These are phyloP conservation scores for Coccomyxa sp. DNA, from an alignment of 139 green algal species.

Conservation along the genomic window DNA sequence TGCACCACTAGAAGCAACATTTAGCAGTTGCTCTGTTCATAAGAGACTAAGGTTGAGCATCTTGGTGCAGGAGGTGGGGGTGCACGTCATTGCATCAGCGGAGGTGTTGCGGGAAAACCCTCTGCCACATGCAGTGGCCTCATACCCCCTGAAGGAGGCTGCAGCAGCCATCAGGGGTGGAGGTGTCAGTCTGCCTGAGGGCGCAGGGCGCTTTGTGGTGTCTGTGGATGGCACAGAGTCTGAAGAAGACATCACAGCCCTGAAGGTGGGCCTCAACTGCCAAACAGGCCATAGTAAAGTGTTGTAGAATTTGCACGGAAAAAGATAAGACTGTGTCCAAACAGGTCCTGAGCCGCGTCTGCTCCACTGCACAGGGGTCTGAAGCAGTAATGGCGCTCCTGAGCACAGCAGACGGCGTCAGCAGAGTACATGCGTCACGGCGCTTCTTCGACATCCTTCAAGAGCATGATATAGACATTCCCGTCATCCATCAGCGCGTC, in stretches of 20 bases:
- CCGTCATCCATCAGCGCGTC: slow-evolving; percentile 88
- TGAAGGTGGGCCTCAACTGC: slow-evolving; percentile 34
- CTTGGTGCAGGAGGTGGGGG: slow-evolving; percentile 55
- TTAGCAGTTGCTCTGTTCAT: too few relatives aligned
- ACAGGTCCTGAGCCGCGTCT: too few relatives aligned
- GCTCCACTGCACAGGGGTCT: slow-evolving; percentile 25
- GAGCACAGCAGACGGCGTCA: slow-evolving; percentile 49
- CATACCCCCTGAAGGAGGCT: slow-evolving; percentile 63
- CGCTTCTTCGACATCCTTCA: slow-evolving; percentile 87
- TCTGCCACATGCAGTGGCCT: slow-evolving; percentile 74
- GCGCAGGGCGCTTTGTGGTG: slow-evolving; percentile 71
- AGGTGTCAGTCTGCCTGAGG: slow-evolving; percentile 54
- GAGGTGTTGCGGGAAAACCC: slow-evolving; percentile 65
- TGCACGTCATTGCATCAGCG: slow-evolving; percentile 77
- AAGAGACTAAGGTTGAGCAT: too few relatives aligned
- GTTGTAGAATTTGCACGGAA: too few relatives aligned
- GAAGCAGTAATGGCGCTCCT: slow-evolving; percentile 70
- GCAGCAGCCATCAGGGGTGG: slow-evolving; percentile 27
- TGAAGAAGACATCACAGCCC: slow-evolving; percentile 58
- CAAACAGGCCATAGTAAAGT: too few relatives aligned
- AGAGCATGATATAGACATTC: slow-evolving; percentile 45
- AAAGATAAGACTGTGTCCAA: too few relatives aligned
- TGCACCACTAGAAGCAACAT: too few relatives aligned
- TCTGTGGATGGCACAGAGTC: slow-evolving; percentile 82
- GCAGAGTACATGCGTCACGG: slow-evolving; percentile 76